These are phyloP conservation scores for Fusarium agapanthi DNA, from an alignment of 2,329 filamentous ascomycete genomes.

Conservation along the genomic window DNA sequence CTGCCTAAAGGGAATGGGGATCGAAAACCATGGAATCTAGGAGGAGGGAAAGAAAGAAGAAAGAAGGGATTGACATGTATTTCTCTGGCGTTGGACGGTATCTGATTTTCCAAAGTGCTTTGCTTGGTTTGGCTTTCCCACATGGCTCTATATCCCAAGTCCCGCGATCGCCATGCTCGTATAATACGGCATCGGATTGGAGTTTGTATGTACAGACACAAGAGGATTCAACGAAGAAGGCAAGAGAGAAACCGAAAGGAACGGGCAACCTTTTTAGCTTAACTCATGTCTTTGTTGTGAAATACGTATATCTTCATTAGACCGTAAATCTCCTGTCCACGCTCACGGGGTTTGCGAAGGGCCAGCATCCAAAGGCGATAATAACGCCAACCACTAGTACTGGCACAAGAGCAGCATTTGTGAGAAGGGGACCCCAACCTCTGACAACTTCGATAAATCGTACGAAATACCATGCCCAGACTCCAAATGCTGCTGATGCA, in stretches of 20 bases:
- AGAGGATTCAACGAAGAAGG: conserved; percentile 37
- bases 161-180: conserved; percentile 18
- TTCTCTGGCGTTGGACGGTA: conserved; percentile 37
- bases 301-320: neutral
- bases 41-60: conserved; percentile 15
- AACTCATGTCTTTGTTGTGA: conserved; percentile 1
- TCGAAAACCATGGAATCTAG: conserved; percentile 8
- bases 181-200: conserved; percentile 38
- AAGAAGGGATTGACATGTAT: conserved; percentile 33
- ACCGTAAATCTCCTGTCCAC: neutral
- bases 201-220: conserved; percentile 43
- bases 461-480: conserved; percentile 41
- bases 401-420: conserved; percentile 37
- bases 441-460: conserved; percentile 38
- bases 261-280: conserved; percentile 34
- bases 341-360: conserved; percentile 24
- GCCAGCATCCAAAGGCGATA: conserved; percentile 26
- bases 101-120: conserved; percentile 29
- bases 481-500: conserved; percentile 35
- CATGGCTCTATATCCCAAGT: conserved; percentile 33
- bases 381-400: conserved; percentile 29
- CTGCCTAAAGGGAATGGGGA: neutral
- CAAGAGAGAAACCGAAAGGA: conserved; percentile 36
- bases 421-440: conserved; percentile 32
- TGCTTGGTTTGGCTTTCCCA: conserved; percentile 35